Conservation (phyloP, 2,329 filamentous ascomycete genomes). For the Dothistroma septosporum region DNA sequence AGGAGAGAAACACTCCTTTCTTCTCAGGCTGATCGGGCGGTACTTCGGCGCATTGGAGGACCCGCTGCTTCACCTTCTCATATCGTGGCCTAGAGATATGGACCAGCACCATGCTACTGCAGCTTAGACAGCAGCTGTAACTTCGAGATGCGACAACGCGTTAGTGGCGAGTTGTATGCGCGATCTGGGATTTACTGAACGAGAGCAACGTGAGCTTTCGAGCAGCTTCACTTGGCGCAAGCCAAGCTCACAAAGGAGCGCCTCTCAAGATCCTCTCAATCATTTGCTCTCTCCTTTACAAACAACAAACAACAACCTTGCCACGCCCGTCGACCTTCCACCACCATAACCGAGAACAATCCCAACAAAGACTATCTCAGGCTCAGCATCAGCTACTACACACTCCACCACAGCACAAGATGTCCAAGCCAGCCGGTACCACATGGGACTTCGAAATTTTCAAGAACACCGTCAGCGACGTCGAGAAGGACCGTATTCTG, state of each 20-base stretch:
- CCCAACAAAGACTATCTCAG: not conserved
- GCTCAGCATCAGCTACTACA: not conserved
- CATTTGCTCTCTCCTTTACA: not conserved
- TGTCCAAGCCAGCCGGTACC: not conserved
- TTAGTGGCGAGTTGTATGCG: no score
- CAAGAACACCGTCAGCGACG: not conserved
- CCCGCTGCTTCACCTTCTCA: no score
- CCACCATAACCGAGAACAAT: not conserved
- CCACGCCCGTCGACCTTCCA: not conserved
- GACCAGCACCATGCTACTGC: no score
- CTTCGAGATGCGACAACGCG: no score
- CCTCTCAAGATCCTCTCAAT: not conserved
- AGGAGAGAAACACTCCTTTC: no score
- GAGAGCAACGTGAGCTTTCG: not conserved
- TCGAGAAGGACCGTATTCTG: slow-evolving; percentile 2
- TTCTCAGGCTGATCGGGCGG: no score
- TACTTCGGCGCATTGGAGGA: no score
- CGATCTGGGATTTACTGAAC: not conserved
- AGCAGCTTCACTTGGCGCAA: not conserved
- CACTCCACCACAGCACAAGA: not conserved
- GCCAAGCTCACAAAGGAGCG: not conserved
- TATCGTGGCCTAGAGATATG: no score
- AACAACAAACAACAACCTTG: not conserved
- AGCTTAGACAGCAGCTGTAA: no score
- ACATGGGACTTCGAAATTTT: not conserved